Conservation (phyloP, 148 eudicot genomes). For the Amaranthus hypochondriacus region DNA sequence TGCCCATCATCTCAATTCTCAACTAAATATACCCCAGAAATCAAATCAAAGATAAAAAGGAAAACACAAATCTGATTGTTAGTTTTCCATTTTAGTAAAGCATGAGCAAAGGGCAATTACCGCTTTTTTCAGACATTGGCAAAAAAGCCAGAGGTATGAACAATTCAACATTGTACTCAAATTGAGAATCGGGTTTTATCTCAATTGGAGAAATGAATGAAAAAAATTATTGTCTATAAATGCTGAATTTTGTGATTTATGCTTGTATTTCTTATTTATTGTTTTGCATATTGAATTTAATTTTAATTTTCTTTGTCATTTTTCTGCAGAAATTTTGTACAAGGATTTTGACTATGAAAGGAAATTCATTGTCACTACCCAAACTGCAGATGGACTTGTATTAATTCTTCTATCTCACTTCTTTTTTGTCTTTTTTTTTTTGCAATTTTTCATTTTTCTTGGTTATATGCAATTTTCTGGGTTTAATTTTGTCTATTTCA, state of each 20-base stretch:
- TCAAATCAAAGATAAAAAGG: too few species aligned
- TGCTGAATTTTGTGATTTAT: background rate
- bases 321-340: slow-evolving; percentile 31
- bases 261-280: background rate
- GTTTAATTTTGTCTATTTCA: background rate
- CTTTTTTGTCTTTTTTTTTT: too few species aligned
- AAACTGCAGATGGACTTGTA: slow-evolving; percentile 30
- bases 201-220: too few species aligned
- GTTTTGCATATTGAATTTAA: background rate
- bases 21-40: too few species aligned
- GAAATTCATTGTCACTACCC: slow-evolving; percentile 26
- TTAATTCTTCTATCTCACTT: background rate
- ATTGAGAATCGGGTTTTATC: too few species aligned
- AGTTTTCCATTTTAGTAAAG: background rate
- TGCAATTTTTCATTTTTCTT: background rate
- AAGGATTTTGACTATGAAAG: slow-evolving; percentile 26
- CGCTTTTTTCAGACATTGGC: slow-evolving; percentile 33
- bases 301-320: background rate
- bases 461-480: slow-evolving; percentile 6
- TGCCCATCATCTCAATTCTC: too few species aligned
- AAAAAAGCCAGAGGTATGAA: slow-evolving; percentile 23
- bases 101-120: slow-evolving; percentile 12
- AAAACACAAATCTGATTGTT: too few species aligned
- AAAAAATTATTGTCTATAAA: too few species aligned
- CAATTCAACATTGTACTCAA: background rate